Percentiles rank a stretch among this genome's conserved stretches.
Conservation (phyloP, 176 grass and related monocot species). For the Carex cristatella region DNA sequence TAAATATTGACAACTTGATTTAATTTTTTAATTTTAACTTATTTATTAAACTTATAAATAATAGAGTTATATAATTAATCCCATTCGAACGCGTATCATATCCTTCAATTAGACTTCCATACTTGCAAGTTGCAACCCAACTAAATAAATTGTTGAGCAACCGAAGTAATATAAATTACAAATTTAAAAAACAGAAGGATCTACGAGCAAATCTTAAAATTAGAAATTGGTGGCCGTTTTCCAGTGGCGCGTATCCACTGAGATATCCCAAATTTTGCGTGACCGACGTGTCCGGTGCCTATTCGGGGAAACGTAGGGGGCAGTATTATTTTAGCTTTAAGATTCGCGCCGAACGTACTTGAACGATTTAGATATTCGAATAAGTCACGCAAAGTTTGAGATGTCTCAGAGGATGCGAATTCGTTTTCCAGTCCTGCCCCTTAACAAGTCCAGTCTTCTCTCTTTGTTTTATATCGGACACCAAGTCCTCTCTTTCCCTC, state of each 20-base stretch:
- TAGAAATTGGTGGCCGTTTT: neutral
- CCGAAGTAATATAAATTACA: neutral
- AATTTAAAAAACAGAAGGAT: neutral
- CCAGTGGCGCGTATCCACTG: neutral
- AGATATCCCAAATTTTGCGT: too few relatives aligned
- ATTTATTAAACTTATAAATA: neutral
- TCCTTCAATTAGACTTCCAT: neutral
- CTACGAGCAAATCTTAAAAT: neutral
- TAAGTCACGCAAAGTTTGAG: too few relatives aligned
- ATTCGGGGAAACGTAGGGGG: too few relatives aligned
- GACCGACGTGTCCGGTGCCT: too few relatives aligned
- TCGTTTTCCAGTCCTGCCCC: neutral
- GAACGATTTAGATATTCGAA: too few relatives aligned
- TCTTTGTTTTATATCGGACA: slow-evolving; percentile 14
- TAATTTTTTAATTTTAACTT: neutral
- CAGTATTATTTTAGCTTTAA: too few relatives aligned
- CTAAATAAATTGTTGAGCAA: neutral
- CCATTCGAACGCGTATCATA: neutral
- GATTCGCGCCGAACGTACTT: too few relatives aligned
- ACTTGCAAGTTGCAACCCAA: neutral
- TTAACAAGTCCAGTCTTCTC: neutral
- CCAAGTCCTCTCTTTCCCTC: neutral
- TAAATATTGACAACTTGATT: neutral
- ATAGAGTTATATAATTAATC: neutral
- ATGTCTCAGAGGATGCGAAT: too few relatives aligned